Base-by-base conservation (phyloP, 345 rosid species). In the Murraya paniculata region DNA sequence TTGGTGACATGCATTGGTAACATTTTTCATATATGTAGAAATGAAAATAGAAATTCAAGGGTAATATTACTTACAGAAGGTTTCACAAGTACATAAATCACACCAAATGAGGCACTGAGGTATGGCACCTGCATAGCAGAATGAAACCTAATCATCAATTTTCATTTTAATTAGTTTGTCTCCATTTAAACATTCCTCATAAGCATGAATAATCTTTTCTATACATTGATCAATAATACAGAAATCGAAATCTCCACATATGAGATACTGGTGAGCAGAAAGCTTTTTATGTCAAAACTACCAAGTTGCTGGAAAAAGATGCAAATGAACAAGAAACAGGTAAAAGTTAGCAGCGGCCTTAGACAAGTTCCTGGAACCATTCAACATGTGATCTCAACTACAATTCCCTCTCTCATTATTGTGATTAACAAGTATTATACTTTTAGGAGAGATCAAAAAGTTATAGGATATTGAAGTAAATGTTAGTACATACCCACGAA, bases 51-150 rank as follows among this genome's bases (percentile, higher is more conserved):
- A 33, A 39, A 27, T 14, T 18, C 4, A 53, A 19, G 27, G 6
- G 14, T 50, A 50, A 35, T 50, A 18, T 7, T 41, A 72, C 87
- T 77, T 81, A 87, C 92, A 28, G 89, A 75, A 22, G 92, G 92
- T 60, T 81, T 84, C 61, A 85, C 86, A 19, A 89, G 84, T 39
- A 87, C 64, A 25, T 87, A 82, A 78, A 89, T 83, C 38, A 84
- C 90, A 76, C 89, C 90, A 56, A 89, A 89, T 4, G 92, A 81
- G 64, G 92, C 90, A 76, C 88, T 73, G 45, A 87, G 36, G 80
- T 85, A 89, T 7, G 92, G 85, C 58, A 87, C 89, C 92, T 87
- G 85, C 82, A 81, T 64, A 45, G 5, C n/a, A 41, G 45, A 74
- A 45, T 27, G 53, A 55, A 35, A 25, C 31, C 18, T 16, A n/a